Evolutionary conservation across 2,329 filamentous ascomycete genomes (phyloP).

Genomic region (Cladosporium cucumerinum): DNA sequence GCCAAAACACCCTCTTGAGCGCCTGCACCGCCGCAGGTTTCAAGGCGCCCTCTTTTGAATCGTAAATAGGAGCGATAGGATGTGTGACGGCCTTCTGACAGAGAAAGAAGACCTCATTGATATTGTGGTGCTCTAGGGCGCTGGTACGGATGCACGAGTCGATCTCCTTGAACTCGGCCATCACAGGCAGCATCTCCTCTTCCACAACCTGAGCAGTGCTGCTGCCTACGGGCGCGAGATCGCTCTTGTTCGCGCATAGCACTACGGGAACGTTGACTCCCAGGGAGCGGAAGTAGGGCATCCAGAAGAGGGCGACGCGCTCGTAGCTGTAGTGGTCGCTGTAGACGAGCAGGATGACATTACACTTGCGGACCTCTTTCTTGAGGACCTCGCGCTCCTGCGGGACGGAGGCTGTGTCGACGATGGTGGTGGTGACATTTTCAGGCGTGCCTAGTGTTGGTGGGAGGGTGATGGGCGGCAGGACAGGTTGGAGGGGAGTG

Average conservation of each 20-base stretch:
- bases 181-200: constrained; percentile 96
- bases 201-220: constrained; percentile 82
- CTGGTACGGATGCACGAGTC: constrained; percentile 96
- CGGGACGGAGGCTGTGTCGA: constrained; percentile 93
- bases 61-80: constrained; percentile 92
- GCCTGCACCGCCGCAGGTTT: constrained; percentile 89
- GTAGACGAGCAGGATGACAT: constrained; percentile 94
- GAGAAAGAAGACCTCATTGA: constrained; percentile 92
- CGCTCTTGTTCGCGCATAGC: constrained; percentile 95
- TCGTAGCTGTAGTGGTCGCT: constrained; percentile 99
- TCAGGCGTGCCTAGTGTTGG: constrained; percentile 90
- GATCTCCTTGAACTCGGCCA: constrained; percentile 98
- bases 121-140: constrained; percentile 85
- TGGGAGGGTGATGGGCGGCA: constrained; percentile 92
- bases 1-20: constrained; percentile 85
- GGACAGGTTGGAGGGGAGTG: constrained; percentile 89
- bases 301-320: constrained; percentile 93
- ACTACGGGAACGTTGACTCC: constrained; percentile 99
- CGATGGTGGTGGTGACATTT: constrained; percentile 94
- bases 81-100: constrained; percentile 98
- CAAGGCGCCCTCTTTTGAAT: constrained; percentile 82
- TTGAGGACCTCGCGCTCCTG: constrained; percentile 87
- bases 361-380: constrained; percentile 93
- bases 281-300: constrained; percentile 94
- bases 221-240: constrained; percentile 63